These are phyloP conservation scores for Ceratopteris richardii DNA, from an alignment of 75 land plant species.

Conservation along the genomic window DNA sequence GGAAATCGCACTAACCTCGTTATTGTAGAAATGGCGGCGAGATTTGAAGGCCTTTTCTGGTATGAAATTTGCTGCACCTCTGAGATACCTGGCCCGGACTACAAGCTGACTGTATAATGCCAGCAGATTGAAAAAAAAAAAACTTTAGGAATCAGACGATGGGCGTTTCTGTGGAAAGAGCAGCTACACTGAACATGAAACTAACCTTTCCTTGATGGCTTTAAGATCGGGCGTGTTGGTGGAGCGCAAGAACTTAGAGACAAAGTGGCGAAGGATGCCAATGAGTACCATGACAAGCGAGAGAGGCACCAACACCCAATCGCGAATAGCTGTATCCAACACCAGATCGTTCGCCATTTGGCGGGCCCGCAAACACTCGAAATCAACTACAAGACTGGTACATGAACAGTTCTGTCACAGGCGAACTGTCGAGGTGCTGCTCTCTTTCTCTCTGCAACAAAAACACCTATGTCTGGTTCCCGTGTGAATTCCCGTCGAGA, in stretches of 20 bases:
- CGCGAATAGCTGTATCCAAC: constrained; percentile 87
- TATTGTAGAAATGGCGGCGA: constrained; percentile 59
- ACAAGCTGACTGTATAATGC: constrained; percentile 51
- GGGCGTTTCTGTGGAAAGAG: no score
- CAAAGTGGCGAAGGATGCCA: constrained; percentile 90
- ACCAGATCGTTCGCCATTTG: constrained; percentile 95
- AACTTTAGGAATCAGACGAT: not conserved
- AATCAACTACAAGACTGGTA: no score
- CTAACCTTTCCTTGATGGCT: constrained; percentile 72
- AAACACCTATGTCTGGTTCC: no score
- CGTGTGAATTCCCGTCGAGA: no score
- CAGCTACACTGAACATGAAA: no score
- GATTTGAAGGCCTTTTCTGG: constrained; percentile 69
- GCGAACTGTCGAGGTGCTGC: no score
- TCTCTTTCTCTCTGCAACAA: no score
- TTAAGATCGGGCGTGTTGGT: constrained; percentile 64
- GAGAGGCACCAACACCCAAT: constrained; percentile 92
- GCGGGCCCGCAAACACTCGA: no score
- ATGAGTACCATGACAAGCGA: constrained; percentile 99
- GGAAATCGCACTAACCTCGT: constrained; percentile 45
- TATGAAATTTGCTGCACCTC: constrained; percentile 63
- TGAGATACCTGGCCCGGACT: constrained; percentile 69
- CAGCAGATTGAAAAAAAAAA: not conserved
- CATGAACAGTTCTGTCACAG: no score
- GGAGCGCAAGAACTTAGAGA: constrained; percentile 83